Evolutionary conservation across 768 basidiomycete genomes (phyloP).

Genomic region (Pholiota molesta): DNA sequence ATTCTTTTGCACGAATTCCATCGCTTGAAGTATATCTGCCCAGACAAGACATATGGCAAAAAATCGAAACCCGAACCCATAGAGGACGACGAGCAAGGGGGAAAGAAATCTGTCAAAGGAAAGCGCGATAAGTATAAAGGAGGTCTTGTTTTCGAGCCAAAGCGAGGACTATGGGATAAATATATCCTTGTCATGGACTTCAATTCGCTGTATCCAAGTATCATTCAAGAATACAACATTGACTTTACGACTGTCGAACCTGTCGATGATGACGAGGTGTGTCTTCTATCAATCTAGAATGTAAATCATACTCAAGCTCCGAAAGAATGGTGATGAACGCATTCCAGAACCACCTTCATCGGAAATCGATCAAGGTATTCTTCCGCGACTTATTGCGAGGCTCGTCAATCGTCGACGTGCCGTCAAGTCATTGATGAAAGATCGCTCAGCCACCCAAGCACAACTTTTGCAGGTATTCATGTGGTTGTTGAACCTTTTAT

Average conservation of each 20-base stretch:
- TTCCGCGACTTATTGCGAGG: conserved; percentile 98
- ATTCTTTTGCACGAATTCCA: conserved; percentile 99
- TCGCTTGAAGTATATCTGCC: conserved; percentile 92
- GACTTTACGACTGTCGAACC: conserved; percentile 96
- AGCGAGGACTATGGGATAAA: conserved; percentile 94
- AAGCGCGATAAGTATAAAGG: conserved; percentile 98
- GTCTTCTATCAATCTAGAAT: conserved; percentile 12
- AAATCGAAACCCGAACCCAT: conserved; percentile 58
- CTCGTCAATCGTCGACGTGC: conserved; percentile 87
- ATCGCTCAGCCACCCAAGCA: conserved; percentile 67
- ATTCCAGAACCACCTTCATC: conserved; percentile 86
- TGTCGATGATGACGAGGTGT: conserved; percentile 60
- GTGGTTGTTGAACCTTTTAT: neutral
- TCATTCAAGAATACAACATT: conserved; percentile 99
- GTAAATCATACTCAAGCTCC: conserved; percentile 1
- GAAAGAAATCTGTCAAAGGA: conserved; percentile 58
- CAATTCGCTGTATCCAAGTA: conserved; percentile 98
- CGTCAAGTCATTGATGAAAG: conserved; percentile 96
- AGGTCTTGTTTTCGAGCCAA: conserved; percentile 96
- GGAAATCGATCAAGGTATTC: conserved; percentile 78
- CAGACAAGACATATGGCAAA: conserved; percentile 91
- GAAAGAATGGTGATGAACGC: conserved; percentile 67
- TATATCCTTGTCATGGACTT: conserved; percentile 99
- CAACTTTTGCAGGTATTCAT: conserved; percentile 79
- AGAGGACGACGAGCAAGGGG: conserved; percentile 58